Conservation (phyloP, 345 rosid genomes). For the Rhizophora apiculata region DNA sequence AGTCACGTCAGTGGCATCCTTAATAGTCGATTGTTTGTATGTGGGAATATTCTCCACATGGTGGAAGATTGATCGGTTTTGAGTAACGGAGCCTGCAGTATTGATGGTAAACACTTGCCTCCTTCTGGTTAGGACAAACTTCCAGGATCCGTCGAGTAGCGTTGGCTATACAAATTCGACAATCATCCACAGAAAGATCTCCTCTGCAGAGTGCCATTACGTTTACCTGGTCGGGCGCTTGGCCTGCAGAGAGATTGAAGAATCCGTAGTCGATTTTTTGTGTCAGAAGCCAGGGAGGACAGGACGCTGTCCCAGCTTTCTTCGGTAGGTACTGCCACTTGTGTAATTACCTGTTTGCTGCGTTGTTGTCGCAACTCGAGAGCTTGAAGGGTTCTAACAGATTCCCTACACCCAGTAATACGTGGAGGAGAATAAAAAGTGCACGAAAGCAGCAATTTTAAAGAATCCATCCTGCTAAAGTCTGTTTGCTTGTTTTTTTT, state of each 20-base stretch:
- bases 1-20: too few relatives aligned
- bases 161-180: not conserved
- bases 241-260: constrained; percentile 39
- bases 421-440: not conserved
- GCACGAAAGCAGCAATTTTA: not conserved
- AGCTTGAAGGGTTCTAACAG: not conserved
- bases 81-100: constrained; percentile 12
- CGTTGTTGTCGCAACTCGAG: not conserved
- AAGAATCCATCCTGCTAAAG: too few relatives aligned
- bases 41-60: not conserved
- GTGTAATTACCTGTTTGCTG: constrained; percentile 34
- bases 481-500: too few relatives aligned
- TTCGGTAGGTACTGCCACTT: constrained; percentile 32
- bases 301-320: constrained; percentile 41
- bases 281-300: constrained; percentile 32
- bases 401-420: not conserved
- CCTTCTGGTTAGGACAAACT: constrained; percentile 5
- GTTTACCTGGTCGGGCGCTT: constrained; percentile 11
- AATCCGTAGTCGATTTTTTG: constrained; percentile 29
- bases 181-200: not conserved
- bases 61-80: not conserved
- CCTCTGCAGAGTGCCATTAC: constrained; percentile 25
- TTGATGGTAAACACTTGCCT: not conserved
- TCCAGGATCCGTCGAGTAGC: not conserved
- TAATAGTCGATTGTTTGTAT: accelerated